A percentile compares a stretch with the other conserved stretches of the same genome.
Conservation (phyloP, 495 filamentous ascomycete genomes). For the Neurospora pannonica region DNA sequence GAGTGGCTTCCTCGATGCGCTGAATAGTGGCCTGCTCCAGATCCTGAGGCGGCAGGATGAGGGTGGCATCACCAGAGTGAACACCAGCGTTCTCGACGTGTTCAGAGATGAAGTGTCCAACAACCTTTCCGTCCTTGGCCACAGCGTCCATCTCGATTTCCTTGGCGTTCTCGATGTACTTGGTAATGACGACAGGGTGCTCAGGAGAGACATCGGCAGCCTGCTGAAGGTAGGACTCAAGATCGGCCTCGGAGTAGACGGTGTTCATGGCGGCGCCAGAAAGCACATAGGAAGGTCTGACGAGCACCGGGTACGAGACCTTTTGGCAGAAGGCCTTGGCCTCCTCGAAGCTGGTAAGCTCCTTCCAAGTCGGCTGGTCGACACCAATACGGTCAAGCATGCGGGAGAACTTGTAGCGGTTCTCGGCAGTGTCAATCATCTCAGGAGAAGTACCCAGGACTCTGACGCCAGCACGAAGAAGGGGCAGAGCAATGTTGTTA, state of each 20-base stretch:
- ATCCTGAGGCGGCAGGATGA: slow-evolving; percentile 92
- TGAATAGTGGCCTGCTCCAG: slow-evolving; percentile 79
- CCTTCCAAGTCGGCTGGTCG: slow-evolving; percentile 97
- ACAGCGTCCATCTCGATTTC: slow-evolving; percentile 98
- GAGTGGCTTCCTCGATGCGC: slow-evolving; percentile 87
- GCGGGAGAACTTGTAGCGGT: slow-evolving; percentile 96
- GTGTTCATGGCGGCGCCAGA: slow-evolving; percentile 98
- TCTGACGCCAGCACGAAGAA: slow-evolving; percentile 81
- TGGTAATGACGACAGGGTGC: slow-evolving; percentile 95
- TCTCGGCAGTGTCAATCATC: slow-evolving; percentile 97
- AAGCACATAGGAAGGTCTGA: slow-evolving; percentile 90
- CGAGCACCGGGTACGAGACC: slow-evolving; percentile 86
- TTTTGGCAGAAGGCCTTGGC: slow-evolving; percentile 74
- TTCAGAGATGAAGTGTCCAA: slow-evolving; percentile 90
- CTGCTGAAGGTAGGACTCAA: slow-evolving; percentile 80
- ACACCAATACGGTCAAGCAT: slow-evolving; percentile 94
- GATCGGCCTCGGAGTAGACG: slow-evolving; percentile 77
- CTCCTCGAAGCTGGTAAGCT: slow-evolving; percentile 81
- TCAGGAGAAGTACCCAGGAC: slow-evolving; percentile 93
- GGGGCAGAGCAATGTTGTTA: slow-evolving; percentile 91
- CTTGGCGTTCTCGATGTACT: slow-evolving; percentile 94
- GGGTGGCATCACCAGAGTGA: slow-evolving; percentile 89
- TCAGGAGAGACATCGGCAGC: slow-evolving; percentile 88
- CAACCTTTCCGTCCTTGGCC: slow-evolving; percentile 72
- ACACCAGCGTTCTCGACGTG: slow-evolving; percentile 96